Base-by-base conservation (phyloP, 2,329 filamentous ascomycete species). In the Pestalotiopsis sp. region DNA sequence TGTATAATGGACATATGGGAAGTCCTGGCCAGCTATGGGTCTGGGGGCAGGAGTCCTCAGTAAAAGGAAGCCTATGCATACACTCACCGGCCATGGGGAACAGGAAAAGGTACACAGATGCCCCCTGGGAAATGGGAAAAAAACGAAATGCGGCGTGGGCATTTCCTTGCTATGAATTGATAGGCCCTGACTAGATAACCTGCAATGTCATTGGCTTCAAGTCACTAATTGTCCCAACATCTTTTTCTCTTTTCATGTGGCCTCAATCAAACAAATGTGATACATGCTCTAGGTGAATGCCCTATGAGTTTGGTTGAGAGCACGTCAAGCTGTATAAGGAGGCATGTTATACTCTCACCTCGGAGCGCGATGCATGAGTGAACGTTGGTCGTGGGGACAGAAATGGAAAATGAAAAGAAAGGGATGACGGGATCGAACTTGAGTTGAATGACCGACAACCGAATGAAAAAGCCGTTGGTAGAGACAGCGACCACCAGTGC, bases 1-100 rank as follows among this genome's bases (percentile, higher is more conserved):
- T 57, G 63, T 66, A 57, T 66, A 66, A 66, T 66, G 52, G 63
- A n/a, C 25, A 58, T 64, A 64, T 20, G 20, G 59, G 27, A 62
- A 39, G 12, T 38, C n/a, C 59, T 39, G 38, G 38, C 27, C 39
- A 36, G 60, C 36, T 63, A 38, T 14, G 60, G 31, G 31, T 36
- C 31, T 41, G 60, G 20, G 6, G 59, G 27, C 17, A 27, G 31
- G 7, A 9, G 31, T 36, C 31, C 31, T 36, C 31, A 41, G 9
- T 7, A 11, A 36, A 27, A 59, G 57, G 57, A 27, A 27, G 6
- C 12, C 57, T 4, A 17, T 14, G 20, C 14, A 20, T 11, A 52
- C 20, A 20, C 13, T 52, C 20, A 20, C 13, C 45, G 31, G 31
- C 31, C 31, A 52, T 52, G 20, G 45, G 45, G 7, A 52, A 52